Conservation (phyloP, 1,284 basidiomycete genomes). For the Ceratobasidium sp. region DNA sequence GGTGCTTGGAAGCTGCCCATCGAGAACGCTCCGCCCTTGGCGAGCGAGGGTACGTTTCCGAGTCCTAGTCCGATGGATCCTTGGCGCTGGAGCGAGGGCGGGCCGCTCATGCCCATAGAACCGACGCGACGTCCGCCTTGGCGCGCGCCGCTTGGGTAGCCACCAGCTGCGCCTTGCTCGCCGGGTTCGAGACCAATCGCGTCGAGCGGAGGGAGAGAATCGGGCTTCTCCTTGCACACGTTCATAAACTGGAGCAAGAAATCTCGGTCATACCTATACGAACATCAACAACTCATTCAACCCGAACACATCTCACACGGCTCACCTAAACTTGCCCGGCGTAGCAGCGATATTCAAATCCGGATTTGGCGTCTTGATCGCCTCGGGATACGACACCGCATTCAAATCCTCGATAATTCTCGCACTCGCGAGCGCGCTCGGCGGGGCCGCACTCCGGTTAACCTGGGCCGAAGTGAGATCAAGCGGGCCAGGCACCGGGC, state of each 20-base stretch:
- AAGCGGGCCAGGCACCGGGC: slow-evolving; percentile 71
- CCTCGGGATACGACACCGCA: slow-evolving; percentile 84
- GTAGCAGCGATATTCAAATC: slow-evolving; percentile 86
- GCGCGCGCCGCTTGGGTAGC: slow-evolving; percentile 43
- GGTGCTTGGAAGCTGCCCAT: slow-evolving; percentile 83
- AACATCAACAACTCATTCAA: slow-evolving; percentile 5
- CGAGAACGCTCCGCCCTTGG: slow-evolving; percentile 55
- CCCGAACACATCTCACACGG: too few relatives aligned
- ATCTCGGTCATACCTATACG: slow-evolving; percentile 89
- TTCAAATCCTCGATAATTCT: slow-evolving; percentile 86
- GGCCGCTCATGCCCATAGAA: slow-evolving; percentile 32
- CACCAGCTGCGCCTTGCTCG: slow-evolving; percentile 60
- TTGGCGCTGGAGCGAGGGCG: slow-evolving; percentile 56
- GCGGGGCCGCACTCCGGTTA: slow-evolving; percentile 63
- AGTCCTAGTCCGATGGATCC: slow-evolving; percentile 72
- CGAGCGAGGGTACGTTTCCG: slow-evolving; percentile 42
- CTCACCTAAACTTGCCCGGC: slow-evolving; percentile 90
- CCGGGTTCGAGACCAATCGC: slow-evolving; percentile 64
- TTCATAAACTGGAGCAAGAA: slow-evolving; percentile 98
- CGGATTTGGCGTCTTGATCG: slow-evolving; percentile 84
- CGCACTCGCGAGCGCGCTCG: slow-evolving; percentile 79
- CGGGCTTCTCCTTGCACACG: slow-evolving; percentile 95
- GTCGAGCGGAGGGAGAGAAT: slow-evolving; percentile 88
- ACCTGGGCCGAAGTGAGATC: slow-evolving; percentile 70
- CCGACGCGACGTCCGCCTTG: slow-evolving; percentile 39